Evolutionary conservation across 441 rosid species (phyloP).

Genomic region (Adansonia rubrostipa): DNA sequence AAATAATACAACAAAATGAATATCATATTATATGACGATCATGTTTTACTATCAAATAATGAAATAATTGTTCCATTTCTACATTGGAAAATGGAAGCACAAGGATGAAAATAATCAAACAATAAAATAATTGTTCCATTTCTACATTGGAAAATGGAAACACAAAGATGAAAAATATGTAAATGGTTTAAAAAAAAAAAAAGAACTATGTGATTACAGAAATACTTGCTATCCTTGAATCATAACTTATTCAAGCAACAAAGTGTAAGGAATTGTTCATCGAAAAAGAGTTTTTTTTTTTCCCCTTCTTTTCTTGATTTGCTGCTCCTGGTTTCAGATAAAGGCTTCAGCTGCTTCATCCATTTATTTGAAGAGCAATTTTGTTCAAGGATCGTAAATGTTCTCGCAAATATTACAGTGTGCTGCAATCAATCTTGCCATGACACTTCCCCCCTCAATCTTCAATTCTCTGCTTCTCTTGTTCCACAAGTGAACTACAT

Average conservation of each 20-base stretch:
- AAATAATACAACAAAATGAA: not conserved
- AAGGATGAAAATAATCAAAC: not conserved
- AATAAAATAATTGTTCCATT: not conserved
- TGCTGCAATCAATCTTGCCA: constrained; percentile 44
- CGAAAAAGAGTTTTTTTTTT: not conserved
- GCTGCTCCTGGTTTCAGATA: not conserved
- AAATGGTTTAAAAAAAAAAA: not conserved
- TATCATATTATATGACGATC: not conserved
- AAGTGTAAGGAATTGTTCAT: not conserved
- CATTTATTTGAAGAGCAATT: not conserved
- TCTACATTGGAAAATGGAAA: not conserved
- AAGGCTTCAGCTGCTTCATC: not conserved
- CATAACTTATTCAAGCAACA: not conserved
- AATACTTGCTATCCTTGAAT: not conserved
- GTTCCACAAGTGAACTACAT: constrained; percentile 60
- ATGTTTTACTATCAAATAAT: not conserved
- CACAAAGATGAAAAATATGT: not conserved
- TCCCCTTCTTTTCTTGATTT: not conserved
- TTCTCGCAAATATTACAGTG: constrained; percentile 47
- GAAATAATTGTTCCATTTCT: not conserved
- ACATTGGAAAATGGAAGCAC: not conserved
- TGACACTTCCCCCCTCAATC: constrained; percentile 54
- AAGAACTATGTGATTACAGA: not conserved
- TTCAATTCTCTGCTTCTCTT: constrained; percentile 44
- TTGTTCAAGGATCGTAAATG: constrained; percentile 34